Evolutionary conservation across 2,329 filamentous ascomycete species (phyloP).

Genomic region (Helotiales sp.): DNA sequence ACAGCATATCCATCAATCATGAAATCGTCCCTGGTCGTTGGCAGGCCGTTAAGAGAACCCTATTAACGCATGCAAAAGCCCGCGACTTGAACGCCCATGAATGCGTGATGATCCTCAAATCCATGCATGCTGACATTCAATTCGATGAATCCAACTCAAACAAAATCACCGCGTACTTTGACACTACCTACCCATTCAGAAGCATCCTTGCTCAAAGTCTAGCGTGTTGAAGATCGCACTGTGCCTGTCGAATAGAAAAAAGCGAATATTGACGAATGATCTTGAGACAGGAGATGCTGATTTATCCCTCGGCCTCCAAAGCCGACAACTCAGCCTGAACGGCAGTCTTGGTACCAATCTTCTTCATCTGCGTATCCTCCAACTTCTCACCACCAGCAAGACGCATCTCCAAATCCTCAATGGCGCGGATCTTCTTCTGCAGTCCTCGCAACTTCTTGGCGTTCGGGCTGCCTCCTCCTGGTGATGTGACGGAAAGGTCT

Average conservation of each 20-base stretch:
- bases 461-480: constrained; percentile 63
- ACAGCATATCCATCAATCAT: too few relatives aligned
- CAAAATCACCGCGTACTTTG: neutral
- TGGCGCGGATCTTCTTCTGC: constrained; percentile 95
- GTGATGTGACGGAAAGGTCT: constrained; percentile 52
- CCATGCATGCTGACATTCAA: neutral
- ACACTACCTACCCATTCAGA: neutral
- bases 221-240: too few relatives aligned
- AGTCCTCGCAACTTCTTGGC: constrained; percentile 94
- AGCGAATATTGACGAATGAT: too few relatives aligned
- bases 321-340: constrained; percentile 80
- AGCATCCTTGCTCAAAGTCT: neutral
- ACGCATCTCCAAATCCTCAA: constrained; percentile 97
- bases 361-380: constrained; percentile 97
- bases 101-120: neutral
- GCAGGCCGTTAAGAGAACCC: too few relatives aligned
- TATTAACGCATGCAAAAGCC: too few relatives aligned
- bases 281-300: too few relatives aligned
- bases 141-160: neutral
- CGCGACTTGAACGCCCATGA: neutral
- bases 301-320: constrained; percentile 27
- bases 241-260: too few relatives aligned
- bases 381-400: constrained; percentile 92
- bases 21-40: too few relatives aligned
- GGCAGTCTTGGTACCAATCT: constrained; percentile 84